phyloP scores from a whole-genome alignment of 257 asterid genomes.

The Jaltomata sinuosa region DNA sequence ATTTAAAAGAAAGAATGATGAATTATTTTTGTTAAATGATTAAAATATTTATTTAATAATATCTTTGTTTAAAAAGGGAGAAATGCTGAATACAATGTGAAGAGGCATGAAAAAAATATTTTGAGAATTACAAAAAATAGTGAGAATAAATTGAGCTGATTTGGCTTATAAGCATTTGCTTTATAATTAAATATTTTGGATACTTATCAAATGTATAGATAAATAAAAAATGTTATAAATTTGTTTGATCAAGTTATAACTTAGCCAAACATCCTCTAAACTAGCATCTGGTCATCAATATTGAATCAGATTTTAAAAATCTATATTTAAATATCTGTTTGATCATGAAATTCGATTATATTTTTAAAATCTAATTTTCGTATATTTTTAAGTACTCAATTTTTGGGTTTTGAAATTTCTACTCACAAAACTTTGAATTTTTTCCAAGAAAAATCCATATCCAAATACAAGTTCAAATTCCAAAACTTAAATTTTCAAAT shows the following conservation, averaged over 20 bases:
- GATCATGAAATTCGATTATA: neutral
- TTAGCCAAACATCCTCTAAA: neutral
- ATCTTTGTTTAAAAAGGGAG: no score
- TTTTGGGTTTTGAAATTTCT: neutral
- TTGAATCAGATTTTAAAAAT: neutral
- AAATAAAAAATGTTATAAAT: neutral
- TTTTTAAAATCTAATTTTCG: fast-evolving
- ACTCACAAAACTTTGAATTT: neutral
- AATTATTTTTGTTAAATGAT: no score
- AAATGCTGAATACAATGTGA: no score
- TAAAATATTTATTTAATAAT: no score
- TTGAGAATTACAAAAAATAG: no score
- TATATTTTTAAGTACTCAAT: neutral
- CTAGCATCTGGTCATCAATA: neutral
- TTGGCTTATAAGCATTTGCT: neutral
- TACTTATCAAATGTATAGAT: neutral
- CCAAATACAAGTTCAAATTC: neutral
- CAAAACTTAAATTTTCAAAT: no score
- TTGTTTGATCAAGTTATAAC: neutral
- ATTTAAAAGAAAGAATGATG: no score
- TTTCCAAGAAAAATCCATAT: neutral
- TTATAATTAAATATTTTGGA: neutral
- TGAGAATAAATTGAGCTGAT: neutral
- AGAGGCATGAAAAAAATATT: no score
- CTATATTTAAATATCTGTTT: neutral